Conservation (phyloP, 2,329 filamentous ascomycete species). For the Metarhizium guizhouense region DNA sequence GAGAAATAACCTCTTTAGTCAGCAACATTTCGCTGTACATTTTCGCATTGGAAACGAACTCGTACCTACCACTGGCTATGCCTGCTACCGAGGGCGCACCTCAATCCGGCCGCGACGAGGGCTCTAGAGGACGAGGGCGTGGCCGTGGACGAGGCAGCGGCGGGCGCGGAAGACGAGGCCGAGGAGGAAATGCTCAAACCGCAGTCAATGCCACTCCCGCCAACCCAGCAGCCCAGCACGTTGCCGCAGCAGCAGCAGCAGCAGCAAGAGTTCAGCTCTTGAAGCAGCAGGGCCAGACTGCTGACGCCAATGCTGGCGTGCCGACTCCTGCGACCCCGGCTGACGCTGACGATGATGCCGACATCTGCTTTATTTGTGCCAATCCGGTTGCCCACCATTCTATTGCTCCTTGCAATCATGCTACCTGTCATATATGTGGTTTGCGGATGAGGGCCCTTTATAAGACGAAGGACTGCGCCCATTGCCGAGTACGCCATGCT, state of each 20-base stretch:
- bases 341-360: slow-evolving; percentile 33
- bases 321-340: slow-evolving; percentile 7
- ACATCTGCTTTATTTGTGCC: slow-evolving; percentile 96
- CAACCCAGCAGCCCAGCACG: slow-evolving; percentile 22
- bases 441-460: slow-evolving; percentile 86
- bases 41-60: neutral
- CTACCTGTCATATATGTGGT: slow-evolving; percentile 93
- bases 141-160: slow-evolving; percentile 22
- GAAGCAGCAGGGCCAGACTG: slow-evolving; percentile 10
- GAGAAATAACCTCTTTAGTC: neutral
- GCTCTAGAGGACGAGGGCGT: slow-evolving; percentile 30
- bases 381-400: slow-evolving; percentile 81
- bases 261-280: slow-evolving; percentile 21
- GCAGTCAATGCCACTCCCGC: slow-evolving; percentile 8
- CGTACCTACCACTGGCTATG: slow-evolving; percentile 6
- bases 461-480: slow-evolving; percentile 93
- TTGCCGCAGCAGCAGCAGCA: slow-evolving; percentile 19
- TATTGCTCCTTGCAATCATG: slow-evolving; percentile 89
- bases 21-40: neutral
- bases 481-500: slow-evolving; percentile 64
- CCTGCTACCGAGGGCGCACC: slow-evolving; percentile 12
- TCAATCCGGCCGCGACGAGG: slow-evolving; percentile 19
- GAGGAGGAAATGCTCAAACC: slow-evolving; percentile 7
- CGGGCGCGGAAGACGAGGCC: slow-evolving; percentile 8
- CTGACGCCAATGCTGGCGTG: slow-evolving; percentile 15